A percentile compares a stretch with the other conserved stretches of the same genome.
Evolutionary conservation across 2,329 filamentous ascomycete genomes (phyloP).

Genomic region (Daldinia sp.): DNA sequence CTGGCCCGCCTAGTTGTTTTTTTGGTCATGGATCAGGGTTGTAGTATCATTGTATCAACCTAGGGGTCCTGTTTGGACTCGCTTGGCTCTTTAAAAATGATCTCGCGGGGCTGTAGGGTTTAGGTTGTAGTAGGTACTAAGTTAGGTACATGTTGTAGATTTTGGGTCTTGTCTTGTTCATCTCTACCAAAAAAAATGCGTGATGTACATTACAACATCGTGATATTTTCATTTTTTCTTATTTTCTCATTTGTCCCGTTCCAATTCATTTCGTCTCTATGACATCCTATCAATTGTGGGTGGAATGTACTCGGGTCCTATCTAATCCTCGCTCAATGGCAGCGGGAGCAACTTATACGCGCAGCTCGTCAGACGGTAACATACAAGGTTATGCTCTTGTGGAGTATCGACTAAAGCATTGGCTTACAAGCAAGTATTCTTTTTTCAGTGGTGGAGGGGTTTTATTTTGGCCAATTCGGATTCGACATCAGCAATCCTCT

Average conservation of each 20-base stretch:
- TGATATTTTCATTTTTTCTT: constrained; percentile 8
- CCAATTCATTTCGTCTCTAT: constrained; percentile 20
- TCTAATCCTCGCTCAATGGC: constrained; percentile 36
- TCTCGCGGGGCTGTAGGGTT: constrained; percentile 34
- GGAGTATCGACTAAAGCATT: constrained; percentile 27
- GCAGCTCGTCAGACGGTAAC: constrained; percentile 33
- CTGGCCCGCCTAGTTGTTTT: background rate
- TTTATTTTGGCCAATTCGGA: constrained; percentile 29
- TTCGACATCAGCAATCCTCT: constrained; percentile 21
- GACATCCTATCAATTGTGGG: constrained; percentile 29
- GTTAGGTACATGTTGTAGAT: constrained; percentile 2
- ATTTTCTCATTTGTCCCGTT: constrained; percentile 7
- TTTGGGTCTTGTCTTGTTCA: background rate
- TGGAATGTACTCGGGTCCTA: constrained; percentile 16
- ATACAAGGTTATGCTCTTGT: constrained; percentile 35
- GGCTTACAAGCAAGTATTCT: background rate
- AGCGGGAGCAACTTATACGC: constrained; percentile 18
- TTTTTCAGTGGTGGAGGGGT: constrained; percentile 18
- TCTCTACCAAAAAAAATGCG: background rate
- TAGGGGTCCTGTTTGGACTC: constrained; percentile 34
- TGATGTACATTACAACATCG: background rate
- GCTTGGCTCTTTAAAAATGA: constrained; percentile 32
- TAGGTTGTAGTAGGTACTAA: too few relatives aligned
- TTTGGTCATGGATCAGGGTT: constrained; percentile 35
- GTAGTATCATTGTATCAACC: constrained; percentile 6